Base-by-base conservation (phyloP, 257 asterid genomes). In the Plantago ovata region DNA sequence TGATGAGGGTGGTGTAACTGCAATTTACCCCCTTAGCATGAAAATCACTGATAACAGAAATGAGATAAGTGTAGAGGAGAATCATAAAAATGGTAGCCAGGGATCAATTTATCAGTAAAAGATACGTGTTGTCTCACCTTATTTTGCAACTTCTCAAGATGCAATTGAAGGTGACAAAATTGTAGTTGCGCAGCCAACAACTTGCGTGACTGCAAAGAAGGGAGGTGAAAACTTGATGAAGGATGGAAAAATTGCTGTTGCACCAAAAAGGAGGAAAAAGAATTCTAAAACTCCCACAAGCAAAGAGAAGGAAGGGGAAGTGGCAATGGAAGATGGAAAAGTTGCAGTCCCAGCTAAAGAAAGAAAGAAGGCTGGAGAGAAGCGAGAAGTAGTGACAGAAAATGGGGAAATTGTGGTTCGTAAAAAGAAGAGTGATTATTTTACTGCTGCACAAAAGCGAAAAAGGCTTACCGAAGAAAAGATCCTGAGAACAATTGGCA, bases 391-490 rank as follows among this genome's bases (percentile, higher is more conserved):
- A n/a, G n/a, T n/a, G n/a, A n/a, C n/a, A n/a, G n/a, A n/a, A n/a
- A n/a, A n/a, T n/a, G n/a, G n/a, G n/a, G n/a, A n/a, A n/a, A n/a
- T n/a, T n/a, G n/a, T n/a, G n/a, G n/a, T n/a, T n/a, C n/a, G n/a
- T n/a, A n/a, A n/a, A 47, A 15, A 13, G 43, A 38, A 59, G 36
- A n/a, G 14, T 23, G 23, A 69, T 55, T n/a, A 24, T 61, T 80
- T 90, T 41, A 72, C 83, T 54, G 57, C 85, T 56, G 77, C 73
- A 8, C 79, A 84, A 85, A 90, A 75, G 55, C 47, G 45, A 70
- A 84, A 75, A 85, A 77, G 65, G 98, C 96, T 58, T 90, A 90
- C 60, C 15, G 38, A 70, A 72, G 89, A 66, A 82, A 57, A 80
- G 73, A 75, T 39, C 51, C 79, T 21, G 84, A 75, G 32, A 87